phyloP scores from a whole-genome alignment of 768 basidiomycete species.

The Russula ochroleuca region DNA sequence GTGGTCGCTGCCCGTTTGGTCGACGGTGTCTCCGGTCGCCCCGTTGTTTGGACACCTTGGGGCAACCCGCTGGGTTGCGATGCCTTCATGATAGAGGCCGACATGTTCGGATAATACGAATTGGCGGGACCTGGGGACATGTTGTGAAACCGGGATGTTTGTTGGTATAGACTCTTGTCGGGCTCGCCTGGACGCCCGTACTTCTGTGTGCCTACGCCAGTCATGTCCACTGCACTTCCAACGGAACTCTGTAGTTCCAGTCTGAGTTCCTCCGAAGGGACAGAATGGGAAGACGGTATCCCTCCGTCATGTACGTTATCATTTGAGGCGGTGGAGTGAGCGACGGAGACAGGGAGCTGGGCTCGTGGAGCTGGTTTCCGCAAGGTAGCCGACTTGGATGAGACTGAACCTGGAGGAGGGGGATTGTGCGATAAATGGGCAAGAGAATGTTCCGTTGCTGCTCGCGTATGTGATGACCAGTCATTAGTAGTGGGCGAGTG shows the following conservation, averaged over 20 bases:
- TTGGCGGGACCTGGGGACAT: conserved; percentile 8
- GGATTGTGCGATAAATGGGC: conserved; percentile 17
- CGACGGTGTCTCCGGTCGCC: neutral
- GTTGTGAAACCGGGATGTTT: conserved; percentile 13
- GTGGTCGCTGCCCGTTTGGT: neutral
- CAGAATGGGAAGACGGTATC: conserved; percentile 4
- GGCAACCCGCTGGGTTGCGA: neutral
- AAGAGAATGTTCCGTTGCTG: conserved; percentile 22
- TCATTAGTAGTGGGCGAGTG: neutral
- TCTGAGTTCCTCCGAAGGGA: conserved; percentile 27
- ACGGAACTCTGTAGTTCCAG: conserved; percentile 50
- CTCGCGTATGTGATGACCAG: conserved; percentile 16
- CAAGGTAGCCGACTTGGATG: conserved; percentile 39
- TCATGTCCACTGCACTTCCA: conserved; percentile 55
- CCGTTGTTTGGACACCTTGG: conserved; percentile 1
- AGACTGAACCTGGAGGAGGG: conserved; percentile 28
- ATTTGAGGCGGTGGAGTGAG: conserved; percentile 26
- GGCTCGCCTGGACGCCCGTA: conserved; percentile 26
- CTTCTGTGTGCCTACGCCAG: conserved; percentile 50
- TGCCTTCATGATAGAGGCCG: conserved; percentile 8
- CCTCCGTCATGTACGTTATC: conserved; percentile 30
- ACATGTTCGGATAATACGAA: conserved; percentile 19
- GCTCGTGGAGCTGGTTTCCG: conserved; percentile 63
- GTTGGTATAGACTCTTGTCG: conserved; percentile 29
- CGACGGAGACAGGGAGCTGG: conserved; percentile 57